These are phyloP conservation scores for Candida dubliniensis DNA, from an alignment of 1,139 yeast species.

Conservation along the genomic window DNA sequence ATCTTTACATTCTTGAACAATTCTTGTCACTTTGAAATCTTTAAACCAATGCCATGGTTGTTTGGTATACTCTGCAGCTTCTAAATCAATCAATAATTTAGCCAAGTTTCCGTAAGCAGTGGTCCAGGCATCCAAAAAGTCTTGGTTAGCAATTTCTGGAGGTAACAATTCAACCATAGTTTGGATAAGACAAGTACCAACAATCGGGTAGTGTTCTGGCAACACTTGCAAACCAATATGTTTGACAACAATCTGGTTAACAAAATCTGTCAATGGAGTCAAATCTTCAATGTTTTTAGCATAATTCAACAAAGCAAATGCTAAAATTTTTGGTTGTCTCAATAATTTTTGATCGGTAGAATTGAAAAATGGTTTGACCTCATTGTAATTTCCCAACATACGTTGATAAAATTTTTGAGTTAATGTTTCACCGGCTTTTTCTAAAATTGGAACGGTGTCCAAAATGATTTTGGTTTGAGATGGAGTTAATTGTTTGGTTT, in stretches of 20 bases:
- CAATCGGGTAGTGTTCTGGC: slow-evolving; percentile 67
- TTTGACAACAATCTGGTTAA: slow-evolving; percentile 60
- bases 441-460: slow-evolving; percentile 60
- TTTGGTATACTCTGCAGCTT: slow-evolving; percentile 44
- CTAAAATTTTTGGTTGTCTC: slow-evolving; percentile 65
- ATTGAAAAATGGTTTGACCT: slow-evolving; percentile 60
- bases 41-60: slow-evolving; percentile 59
- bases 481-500: slow-evolving; percentile 24
- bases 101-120: slow-evolving; percentile 68
- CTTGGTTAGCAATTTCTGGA: slow-evolving; percentile 53
- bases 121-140: slow-evolving; percentile 63
- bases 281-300: slow-evolving; percentile 66
- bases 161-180: slow-evolving; percentile 61
- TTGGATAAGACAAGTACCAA: slow-evolving; percentile 54
- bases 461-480: slow-evolving; percentile 43
- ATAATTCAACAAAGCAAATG: slow-evolving; percentile 60
- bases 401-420: slow-evolving; percentile 55
- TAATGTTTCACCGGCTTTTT: slow-evolving; percentile 54
- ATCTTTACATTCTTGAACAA: slow-evolving; percentile 45
- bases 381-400: slow-evolving; percentile 56
- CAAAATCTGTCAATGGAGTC: slow-evolving; percentile 52
- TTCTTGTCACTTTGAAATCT: slow-evolving; percentile 45
- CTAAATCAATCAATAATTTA: slow-evolving; percentile 57
- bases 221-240: slow-evolving; percentile 64
- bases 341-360: slow-evolving; percentile 55